Evolutionary conservation across 345 rosid species (phyloP).

Genomic region (Dipteronia sinensis): DNA sequence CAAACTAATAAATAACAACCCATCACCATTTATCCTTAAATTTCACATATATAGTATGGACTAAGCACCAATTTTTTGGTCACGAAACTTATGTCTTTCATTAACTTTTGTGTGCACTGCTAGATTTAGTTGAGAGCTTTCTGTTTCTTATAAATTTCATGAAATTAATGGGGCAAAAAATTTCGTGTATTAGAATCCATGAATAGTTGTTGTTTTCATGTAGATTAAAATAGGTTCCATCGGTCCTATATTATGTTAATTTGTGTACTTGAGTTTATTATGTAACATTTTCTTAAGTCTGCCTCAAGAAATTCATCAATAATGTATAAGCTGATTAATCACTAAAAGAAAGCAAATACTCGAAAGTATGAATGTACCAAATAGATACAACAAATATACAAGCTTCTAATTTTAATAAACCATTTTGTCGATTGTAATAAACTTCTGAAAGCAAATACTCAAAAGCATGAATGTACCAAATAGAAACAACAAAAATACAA

Average conservation of each 20-base stretch:
- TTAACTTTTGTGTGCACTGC: neutral
- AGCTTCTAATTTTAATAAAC: no score
- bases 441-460: no score
- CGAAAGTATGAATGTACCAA: no score
- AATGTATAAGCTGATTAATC: neutral
- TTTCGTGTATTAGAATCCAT: neutral
- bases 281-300: neutral
- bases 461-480: neutral
- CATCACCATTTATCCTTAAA: neutral
- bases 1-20: neutral
- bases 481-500: neutral
- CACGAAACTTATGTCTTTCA: neutral
- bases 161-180: neutral
- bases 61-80: neutral
- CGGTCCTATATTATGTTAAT: neutral
- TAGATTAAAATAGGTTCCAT: neutral
- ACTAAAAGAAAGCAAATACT: neutral
- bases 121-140: neutral
- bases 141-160: neutral
- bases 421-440: no score
- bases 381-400: no score
- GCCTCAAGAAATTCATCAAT: neutral
- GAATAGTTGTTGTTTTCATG: neutral
- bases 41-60: neutral
- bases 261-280: neutral